phyloP scores from a whole-genome alignment of 129 eudicot genomes.

The Rutidosis leptorrhynchoides region DNA sequence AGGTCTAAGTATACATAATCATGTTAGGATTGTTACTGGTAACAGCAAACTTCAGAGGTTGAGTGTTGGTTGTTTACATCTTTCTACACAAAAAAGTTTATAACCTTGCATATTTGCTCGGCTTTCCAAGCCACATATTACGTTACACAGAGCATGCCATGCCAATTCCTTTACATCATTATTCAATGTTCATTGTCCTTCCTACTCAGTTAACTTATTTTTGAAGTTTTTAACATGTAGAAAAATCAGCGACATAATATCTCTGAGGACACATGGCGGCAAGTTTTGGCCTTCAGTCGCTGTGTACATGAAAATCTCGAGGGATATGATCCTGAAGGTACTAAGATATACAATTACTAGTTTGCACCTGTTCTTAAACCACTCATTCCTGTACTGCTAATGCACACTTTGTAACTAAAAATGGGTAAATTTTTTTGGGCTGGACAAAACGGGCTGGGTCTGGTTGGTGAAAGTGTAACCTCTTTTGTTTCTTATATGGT shows the following conservation, averaged over 20 bases:
- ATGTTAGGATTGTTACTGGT: background rate
- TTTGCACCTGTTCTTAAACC: background rate
- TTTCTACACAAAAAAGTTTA: background rate
- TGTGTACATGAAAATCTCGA: slow-evolving; percentile 97
- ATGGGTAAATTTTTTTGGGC: background rate
- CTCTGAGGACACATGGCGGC: slow-evolving; percentile 98
- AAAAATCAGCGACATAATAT: slow-evolving; percentile 86
- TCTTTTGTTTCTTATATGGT: background rate
- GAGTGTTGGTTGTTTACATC: background rate
- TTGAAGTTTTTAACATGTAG: slow-evolving; percentile 33
- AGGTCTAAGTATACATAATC: background rate
- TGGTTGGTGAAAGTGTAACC: background rate
- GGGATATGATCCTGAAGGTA: slow-evolving; percentile 98
- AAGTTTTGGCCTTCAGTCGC: slow-evolving; percentile 90
- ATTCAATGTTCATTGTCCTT: background rate
- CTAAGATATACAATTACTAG: slow-evolving; percentile 1
- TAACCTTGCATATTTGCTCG: background rate
- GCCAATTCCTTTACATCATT: background rate
- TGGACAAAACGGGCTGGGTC: background rate
- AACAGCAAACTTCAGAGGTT: background rate
- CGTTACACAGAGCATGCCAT: background rate
- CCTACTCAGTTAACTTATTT: background rate
- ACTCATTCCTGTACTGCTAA: background rate
- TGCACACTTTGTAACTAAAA: background rate
- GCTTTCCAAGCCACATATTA: background rate